phyloP scores from a whole-genome alignment of 2,329 filamentous ascomycete genomes.

The Chrysoporthe cubensis region DNA sequence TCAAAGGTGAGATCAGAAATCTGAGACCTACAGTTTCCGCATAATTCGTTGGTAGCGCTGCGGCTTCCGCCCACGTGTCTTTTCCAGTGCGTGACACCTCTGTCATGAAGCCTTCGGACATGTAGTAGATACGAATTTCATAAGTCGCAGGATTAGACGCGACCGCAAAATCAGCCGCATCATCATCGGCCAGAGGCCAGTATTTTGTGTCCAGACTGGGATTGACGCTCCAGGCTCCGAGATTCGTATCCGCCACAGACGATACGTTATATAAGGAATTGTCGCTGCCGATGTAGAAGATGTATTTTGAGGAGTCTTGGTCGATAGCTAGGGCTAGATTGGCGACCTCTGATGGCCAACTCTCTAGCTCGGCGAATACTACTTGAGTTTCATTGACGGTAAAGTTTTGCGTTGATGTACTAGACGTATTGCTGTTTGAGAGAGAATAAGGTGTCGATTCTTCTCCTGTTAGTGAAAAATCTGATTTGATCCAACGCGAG shows the following conservation, averaged over 20 bases:
- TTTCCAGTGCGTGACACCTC: constrained; percentile 13
- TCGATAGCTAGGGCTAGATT: constrained; percentile 13
- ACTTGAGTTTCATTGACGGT: not conserved
- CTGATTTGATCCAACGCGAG: not conserved
- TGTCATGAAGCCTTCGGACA: constrained; percentile 10
- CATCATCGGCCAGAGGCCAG: constrained; percentile 16
- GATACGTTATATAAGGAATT: constrained; percentile 6
- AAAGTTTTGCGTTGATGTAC: constrained; percentile 18
- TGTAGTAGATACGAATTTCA: constrained; percentile 17
- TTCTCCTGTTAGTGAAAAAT: not conserved
- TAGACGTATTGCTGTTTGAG: constrained; percentile 12
- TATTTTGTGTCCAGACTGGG: constrained; percentile 4
- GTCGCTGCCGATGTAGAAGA: constrained; percentile 19
- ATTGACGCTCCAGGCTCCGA: constrained; percentile 13
- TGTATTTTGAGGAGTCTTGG: constrained; percentile 6
- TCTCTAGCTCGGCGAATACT: not conserved
- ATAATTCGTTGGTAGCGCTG: constrained; percentile 6
- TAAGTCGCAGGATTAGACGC: constrained; percentile 11
- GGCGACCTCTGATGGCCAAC: not conserved
- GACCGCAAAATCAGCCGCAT: constrained; percentile 10
- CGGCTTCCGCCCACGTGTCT: constrained; percentile 11
- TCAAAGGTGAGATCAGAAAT: not conserved
- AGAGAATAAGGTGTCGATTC: constrained; percentile 10
- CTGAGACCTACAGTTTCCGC: constrained; percentile 3
- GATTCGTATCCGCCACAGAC: not conserved